Conservation (phyloP, 345 rosid genomes). For the Corchorus olitorius region DNA sequence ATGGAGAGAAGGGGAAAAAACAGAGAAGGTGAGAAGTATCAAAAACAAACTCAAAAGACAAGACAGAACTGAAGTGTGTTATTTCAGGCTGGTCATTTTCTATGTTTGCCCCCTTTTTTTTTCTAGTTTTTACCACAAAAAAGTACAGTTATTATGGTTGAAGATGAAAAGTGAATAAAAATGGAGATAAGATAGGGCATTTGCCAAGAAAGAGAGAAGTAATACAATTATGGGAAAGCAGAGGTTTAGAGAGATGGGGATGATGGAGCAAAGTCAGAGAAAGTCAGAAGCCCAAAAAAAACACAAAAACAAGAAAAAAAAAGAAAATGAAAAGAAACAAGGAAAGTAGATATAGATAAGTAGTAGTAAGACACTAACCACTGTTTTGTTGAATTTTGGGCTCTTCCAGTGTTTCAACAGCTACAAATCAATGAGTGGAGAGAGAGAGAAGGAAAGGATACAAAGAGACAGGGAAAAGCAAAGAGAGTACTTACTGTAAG, state of each 20-base stretch:
- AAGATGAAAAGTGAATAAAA: constrained; percentile 7
- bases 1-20: too few species aligned
- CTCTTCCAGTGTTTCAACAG: constrained; percentile 14
- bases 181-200: constrained; percentile 7
- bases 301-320: too few species aligned
- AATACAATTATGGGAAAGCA: constrained; percentile 16
- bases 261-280: constrained; percentile 16
- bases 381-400: constrained; percentile 19
- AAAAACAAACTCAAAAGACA: background rate
- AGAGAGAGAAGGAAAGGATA: constrained; percentile 9
- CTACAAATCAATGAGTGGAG: constrained; percentile 20
- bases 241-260: constrained; percentile 2
- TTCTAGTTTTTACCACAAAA: constrained; percentile 6
- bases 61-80: background rate
- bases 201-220: background rate
- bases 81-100: background rate
- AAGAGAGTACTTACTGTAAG: constrained; percentile 8
- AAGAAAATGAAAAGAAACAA: too few species aligned
- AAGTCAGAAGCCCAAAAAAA: background rate
- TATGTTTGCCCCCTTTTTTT: too few species aligned
- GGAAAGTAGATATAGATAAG: constrained; percentile 6
- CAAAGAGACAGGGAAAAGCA: constrained; percentile 12
- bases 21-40: background rate
- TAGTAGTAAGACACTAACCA: background rate
- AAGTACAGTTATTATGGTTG: background rate